Evolutionary conservation across 2,329 filamentous ascomycete genomes (phyloP).

Genomic region (Exophiala calicioides): DNA sequence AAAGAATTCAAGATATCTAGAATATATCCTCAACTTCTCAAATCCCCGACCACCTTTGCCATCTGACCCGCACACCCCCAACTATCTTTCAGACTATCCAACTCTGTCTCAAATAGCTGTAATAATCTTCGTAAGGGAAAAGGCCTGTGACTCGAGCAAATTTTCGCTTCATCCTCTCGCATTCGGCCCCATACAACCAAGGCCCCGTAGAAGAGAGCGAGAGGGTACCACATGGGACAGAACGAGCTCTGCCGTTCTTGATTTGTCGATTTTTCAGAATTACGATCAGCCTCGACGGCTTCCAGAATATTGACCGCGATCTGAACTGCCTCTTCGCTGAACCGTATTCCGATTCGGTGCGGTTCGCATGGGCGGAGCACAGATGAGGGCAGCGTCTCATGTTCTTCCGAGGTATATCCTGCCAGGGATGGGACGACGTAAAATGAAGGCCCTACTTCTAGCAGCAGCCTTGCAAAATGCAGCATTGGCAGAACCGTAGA

Average conservation of each 20-base stretch:
- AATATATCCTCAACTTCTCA: not conserved
- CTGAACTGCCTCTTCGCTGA: not conserved
- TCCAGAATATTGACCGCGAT: conserved; percentile 3
- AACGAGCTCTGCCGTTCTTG: not conserved
- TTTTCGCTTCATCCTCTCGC: not conserved
- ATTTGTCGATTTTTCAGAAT: too few species aligned
- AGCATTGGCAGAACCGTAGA: conserved; percentile 1
- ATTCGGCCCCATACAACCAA: conserved; percentile 6
- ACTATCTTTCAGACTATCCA: not conserved
- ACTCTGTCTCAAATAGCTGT: not conserved
- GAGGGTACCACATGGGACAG: conserved; percentile 10
- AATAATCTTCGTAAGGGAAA: conserved; percentile 1
- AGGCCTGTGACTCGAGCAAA: not conserved
- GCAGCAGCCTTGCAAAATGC: not conserved
- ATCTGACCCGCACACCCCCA: conserved; percentile 5
- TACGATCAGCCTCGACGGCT: not conserved
- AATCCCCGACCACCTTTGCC: not conserved
- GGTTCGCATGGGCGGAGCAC: not conserved
- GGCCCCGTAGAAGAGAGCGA: conserved; percentile 13
- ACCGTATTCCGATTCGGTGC: not conserved
- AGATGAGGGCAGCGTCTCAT: not conserved
- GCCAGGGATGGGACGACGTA: conserved; percentile 3
- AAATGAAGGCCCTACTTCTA: not conserved
- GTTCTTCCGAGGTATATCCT: conserved; percentile 5
- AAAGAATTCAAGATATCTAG: too few species aligned